These are phyloP conservation scores for Flagelloscypha sp. DNA, from an alignment of 768 basidiomycete genomes.

Conservation along the genomic window DNA sequence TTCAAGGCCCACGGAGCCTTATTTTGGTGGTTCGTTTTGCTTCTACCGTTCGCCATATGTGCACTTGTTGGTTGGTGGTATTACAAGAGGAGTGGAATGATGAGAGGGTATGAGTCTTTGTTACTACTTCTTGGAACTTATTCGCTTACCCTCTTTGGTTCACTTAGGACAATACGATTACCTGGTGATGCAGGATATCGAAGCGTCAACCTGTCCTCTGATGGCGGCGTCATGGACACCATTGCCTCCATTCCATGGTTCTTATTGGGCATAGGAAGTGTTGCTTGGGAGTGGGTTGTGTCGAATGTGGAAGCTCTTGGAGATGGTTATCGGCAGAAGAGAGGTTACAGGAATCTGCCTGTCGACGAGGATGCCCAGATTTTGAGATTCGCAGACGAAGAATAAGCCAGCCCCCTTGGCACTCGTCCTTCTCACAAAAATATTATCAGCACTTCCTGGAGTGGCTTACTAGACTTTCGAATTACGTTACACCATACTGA, in stretches of 20 bases:
- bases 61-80: slow-evolving; percentile 76
- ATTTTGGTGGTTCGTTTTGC: slow-evolving; percentile 78
- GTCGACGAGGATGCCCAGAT: slow-evolving; percentile 88
- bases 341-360: slow-evolving; percentile 70
- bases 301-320: slow-evolving; percentile 34
- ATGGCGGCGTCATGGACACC: slow-evolving; percentile 53
- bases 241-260: slow-evolving; percentile 89
- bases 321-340: slow-evolving; percentile 35
- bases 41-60: slow-evolving; percentile 73
- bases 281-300: slow-evolving; percentile 60
- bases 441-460: too few relatives aligned
- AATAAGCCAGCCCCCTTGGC: too few relatives aligned
- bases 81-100: slow-evolving; percentile 62
- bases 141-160: slow-evolving; percentile 7
- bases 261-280: slow-evolving; percentile 67
- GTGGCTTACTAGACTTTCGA: too few relatives aligned
- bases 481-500: too few relatives aligned
- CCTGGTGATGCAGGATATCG: slow-evolving; percentile 47
- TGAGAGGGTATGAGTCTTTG: slow-evolving; percentile 55
- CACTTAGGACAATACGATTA: slow-evolving; percentile 70
- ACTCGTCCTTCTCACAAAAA: too few relatives aligned
- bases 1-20: slow-evolving; percentile 59
- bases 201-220: slow-evolving; percentile 21
- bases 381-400: slow-evolving; percentile 77
- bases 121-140: slow-evolving; percentile 7